These are phyloP conservation scores for Phialocephala subalpina DNA, from an alignment of 2,329 filamentous ascomycete genomes.

Conservation along the genomic window DNA sequence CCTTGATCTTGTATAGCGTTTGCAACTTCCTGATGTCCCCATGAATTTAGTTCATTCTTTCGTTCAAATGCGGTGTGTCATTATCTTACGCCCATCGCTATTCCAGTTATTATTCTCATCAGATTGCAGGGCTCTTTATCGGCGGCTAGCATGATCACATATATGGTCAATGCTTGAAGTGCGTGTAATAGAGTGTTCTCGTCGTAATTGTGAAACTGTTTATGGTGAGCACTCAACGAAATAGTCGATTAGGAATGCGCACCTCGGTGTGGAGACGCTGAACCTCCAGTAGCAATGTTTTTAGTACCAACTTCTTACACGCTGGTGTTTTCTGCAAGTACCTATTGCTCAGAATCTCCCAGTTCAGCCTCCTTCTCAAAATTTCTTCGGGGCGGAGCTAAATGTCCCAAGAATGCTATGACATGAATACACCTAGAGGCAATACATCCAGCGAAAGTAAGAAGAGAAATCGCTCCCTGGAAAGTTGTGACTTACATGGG, in stretches of 20 bases:
- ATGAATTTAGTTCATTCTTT: background rate
- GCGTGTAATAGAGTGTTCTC: constrained; percentile 19
- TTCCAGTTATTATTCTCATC: constrained; percentile 15
- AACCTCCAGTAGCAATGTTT: constrained; percentile 29
- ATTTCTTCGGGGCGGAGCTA: no score
- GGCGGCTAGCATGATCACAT: constrained; percentile 26
- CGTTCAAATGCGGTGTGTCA: background rate
- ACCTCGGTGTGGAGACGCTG: constrained; percentile 29
- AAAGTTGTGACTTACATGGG: constrained; percentile 13
- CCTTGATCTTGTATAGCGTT: constrained; percentile 6
- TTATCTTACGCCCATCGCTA: constrained; percentile 24
- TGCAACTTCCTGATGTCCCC: constrained; percentile 24
- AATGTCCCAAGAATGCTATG: no score
- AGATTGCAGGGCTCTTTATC: constrained; percentile 22
- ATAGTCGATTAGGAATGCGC: background rate
- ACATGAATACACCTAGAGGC: no score
- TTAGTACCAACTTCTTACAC: constrained; percentile 18
- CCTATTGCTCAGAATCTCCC: no score
- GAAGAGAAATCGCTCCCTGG: no score
- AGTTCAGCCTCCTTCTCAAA: no score
- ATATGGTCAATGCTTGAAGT: constrained; percentile 29
- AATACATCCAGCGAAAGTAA: no score
- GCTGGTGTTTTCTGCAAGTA: constrained; percentile 19
- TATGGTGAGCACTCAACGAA: background rate
- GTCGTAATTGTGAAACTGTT: constrained; percentile 23